Base-by-base conservation (phyloP, 306 rosid species). In the Cucurbita moschata region DNA sequence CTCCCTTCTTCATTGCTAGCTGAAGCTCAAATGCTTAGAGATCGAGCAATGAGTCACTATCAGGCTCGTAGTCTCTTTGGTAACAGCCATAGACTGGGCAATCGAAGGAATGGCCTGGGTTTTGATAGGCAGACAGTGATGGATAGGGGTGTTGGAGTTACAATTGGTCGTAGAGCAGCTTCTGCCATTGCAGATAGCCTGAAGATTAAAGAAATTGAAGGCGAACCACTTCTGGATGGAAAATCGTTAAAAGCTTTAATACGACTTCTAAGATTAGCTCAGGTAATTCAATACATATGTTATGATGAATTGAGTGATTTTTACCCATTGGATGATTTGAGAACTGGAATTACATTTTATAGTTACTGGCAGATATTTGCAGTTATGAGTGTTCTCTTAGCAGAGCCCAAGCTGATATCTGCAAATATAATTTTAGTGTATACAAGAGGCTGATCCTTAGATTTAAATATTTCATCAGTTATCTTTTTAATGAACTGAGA, bases 41-140 rank as follows among this genome's bases (percentile, higher is more conserved):
- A 95, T 74, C 85, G 96, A 64, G 99, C 97, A 83, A 87, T 94
- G 99, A 94, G 96, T 83, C 99, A 94, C 81, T 94, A 89, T 79
- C 97, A 89, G 79, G 99, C 96, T 52, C 95, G 95, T 58, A 91
- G 95, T 78, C 91, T 90, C 76, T 89, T 94, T 69, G 89, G 92
- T 71, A 73, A 86, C 81, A 82, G 76, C 86, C 96, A 90, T 81
- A 83, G 99, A 83, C 84, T 94, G 70, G 86, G 78, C 79, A 86
- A 83, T 81, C 79, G 96, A 75, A 94, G 99, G 78, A 94, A 94
- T 81, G 97, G 92, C 63, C 80, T 94, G 59, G 99, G 99, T 66
- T 94, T 91, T 80, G 97, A 89, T 75, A 81, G 97, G 70, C 88
- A 86, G 73, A 82, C 92, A 8, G 92, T 88, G 77, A 91, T 91